Evolutionary conservation across 1,284 basidiomycete species (phyloP).

Genomic region (Apiotrichum domesticum): DNA sequence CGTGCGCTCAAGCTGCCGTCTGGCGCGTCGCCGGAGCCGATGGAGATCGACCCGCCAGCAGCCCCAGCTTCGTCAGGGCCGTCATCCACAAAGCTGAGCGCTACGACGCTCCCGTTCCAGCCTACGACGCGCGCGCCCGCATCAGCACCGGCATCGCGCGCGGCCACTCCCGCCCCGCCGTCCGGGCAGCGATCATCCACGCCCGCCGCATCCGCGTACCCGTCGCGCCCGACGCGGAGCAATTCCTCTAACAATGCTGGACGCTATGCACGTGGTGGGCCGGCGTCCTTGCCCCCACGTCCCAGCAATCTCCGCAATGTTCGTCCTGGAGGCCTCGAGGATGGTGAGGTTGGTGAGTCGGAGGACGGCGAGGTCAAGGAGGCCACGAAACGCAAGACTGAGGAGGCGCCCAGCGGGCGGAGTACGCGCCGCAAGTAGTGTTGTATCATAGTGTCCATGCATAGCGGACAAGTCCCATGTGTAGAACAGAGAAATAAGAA

Average conservation of each 20-base stretch:
- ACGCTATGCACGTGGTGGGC: background rate
- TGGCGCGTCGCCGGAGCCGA: background rate
- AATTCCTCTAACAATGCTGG: background rate
- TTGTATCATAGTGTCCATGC: background rate
- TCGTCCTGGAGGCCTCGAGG: constrained; percentile 2
- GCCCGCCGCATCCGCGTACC: constrained; percentile 1
- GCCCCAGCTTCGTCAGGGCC: background rate
- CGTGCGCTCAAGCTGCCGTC: constrained; percentile 29
- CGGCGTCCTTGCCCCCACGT: constrained; percentile 4
- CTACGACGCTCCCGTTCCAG: constrained; percentile 30
- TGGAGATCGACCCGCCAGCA: background rate
- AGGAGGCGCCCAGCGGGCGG: background rate
- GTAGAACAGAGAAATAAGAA: no score
- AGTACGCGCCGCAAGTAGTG: constrained; percentile 1
- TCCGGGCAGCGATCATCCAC: background rate
- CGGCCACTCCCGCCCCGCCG: no score
- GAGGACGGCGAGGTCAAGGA: constrained; percentile 12
- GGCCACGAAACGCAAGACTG: background rate
- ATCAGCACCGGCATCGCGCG: constrained; percentile 7
- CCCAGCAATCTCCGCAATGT: constrained; percentile 5
- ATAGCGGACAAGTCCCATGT: no score
- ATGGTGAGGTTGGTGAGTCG: constrained; percentile 8
- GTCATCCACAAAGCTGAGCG: constrained; percentile 12
- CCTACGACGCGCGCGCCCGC: constrained; percentile 8
- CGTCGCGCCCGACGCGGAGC: background rate